Evolutionary conservation across 2,329 filamentous ascomycete genomes (phyloP).

Genomic region (Fusarium equiseti): DNA sequence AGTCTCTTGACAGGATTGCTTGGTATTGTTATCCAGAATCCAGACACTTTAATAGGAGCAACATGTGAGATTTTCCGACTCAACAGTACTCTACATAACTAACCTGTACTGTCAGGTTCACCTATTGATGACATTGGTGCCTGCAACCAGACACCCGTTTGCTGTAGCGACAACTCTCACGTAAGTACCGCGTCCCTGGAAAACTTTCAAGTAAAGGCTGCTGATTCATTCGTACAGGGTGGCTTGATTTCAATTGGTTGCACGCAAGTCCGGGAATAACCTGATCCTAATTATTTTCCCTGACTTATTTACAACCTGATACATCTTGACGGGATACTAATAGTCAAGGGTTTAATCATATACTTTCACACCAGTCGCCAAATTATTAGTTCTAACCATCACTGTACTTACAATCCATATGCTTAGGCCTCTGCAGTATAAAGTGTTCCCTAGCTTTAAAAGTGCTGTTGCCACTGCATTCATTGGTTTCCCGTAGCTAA

Average conservation of each 20-base stretch:
- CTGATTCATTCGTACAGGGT: not conserved
- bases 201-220: too few species aligned
- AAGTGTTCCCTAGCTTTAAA: too few species aligned
- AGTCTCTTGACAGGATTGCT: not conserved
- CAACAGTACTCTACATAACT: not conserved
- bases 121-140: fast-evolving
- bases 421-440: too few species aligned
- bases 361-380: too few species aligned
- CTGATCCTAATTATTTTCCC: too few species aligned
- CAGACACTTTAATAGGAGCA: not conserved
- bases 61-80: not conserved
- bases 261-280: not conserved
- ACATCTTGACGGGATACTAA: too few species aligned
- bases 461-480: too few species aligned
- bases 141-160: not conserved
- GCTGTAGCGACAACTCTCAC: not conserved
- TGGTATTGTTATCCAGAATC: not conserved
- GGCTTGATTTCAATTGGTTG: not conserved
- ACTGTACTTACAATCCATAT: too few species aligned
- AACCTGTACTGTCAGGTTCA: not conserved
- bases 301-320: too few species aligned
- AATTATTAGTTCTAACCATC: too few species aligned
- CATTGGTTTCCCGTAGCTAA: too few species aligned
- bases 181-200: not conserved
- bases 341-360: too few species aligned